These are phyloP conservation scores for Naganishia antarctica DNA, from an alignment of 768 basidiomycete genomes.

Conservation along the genomic window DNA sequence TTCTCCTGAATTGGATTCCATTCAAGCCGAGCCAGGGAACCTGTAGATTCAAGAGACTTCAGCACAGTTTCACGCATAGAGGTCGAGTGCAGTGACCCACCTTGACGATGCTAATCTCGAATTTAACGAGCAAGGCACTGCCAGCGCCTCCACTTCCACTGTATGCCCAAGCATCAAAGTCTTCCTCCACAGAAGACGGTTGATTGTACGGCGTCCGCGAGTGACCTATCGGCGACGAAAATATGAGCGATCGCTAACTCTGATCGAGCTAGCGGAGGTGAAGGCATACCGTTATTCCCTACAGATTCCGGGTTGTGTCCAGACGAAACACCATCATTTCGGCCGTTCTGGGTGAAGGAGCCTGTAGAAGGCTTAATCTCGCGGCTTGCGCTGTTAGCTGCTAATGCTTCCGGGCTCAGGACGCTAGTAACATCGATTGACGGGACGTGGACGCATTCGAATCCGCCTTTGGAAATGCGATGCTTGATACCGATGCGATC, in stretches of 20 bases:
- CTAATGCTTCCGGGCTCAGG: slow-evolving; percentile 23
- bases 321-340: slow-evolving; percentile 3
- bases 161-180: slow-evolving; percentile 47
- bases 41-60: slow-evolving; percentile 50
- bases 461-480: slow-evolving; percentile 80
- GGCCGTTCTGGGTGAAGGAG: background rate
- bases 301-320: background rate
- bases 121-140: slow-evolving; percentile 79
- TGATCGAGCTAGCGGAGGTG: background rate
- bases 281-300: background rate
- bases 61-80: background rate
- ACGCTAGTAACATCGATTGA: slow-evolving; percentile 85
- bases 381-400: background rate
- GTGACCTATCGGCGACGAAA: background rate
- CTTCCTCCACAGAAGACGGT: slow-evolving; percentile 36
- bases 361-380: background rate
- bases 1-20: slow-evolving; percentile 89
- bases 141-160: slow-evolving; percentile 53
- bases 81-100: slow-evolving; percentile 52
- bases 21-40: slow-evolving; percentile 89
- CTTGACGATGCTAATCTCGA: slow-evolving; percentile 97
- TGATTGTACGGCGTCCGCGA: slow-evolving; percentile 2
- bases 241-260: background rate
- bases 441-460: slow-evolving; percentile 91
- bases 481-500: slow-evolving; percentile 95